Percentiles rank a stretch among this genome's conserved stretches.
These are phyloP conservation scores for Penicillium fuscoglaucum DNA, from an alignment of 2,329 filamentous ascomycete genomes.

Conservation along the genomic window DNA sequence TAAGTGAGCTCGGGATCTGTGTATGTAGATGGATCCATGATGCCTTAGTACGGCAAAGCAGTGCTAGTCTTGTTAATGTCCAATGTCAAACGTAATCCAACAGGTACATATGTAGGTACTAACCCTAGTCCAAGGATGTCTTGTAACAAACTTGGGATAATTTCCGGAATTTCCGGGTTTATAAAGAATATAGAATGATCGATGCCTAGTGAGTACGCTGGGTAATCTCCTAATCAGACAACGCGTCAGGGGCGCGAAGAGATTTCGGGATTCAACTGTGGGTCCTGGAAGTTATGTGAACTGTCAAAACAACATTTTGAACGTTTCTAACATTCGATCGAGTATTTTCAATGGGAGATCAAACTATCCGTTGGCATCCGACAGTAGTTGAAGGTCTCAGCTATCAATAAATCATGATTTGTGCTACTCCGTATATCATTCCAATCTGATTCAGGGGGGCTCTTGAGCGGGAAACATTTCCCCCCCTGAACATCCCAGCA, in stretches of 20 bases:
- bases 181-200: background rate
- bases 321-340: constrained; percentile 4
- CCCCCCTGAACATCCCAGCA: background rate
- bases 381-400: background rate
- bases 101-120: background rate
- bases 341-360: background rate
- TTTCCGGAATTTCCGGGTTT: background rate
- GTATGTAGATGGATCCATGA: constrained; percentile 34
- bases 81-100: background rate
- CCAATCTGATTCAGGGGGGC: background rate
- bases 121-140: background rate
- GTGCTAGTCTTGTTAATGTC: constrained; percentile 6
- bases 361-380: background rate
- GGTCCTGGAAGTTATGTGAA: constrained; percentile 11
- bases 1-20: constrained; percentile 39
- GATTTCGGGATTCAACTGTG: constrained; percentile 11
- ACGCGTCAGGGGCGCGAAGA: constrained; percentile 15
- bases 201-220: background rate
- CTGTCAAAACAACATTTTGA: constrained; percentile 1
- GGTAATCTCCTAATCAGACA: background rate
- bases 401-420: background rate
- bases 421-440: background rate
- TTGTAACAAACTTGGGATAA: background rate
- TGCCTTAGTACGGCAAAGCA: background rate
- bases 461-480: background rate